Evolutionary conservation across 2,329 filamentous ascomycete genomes (phyloP).

Genomic region (Arthrobotrys iridis): DNA sequence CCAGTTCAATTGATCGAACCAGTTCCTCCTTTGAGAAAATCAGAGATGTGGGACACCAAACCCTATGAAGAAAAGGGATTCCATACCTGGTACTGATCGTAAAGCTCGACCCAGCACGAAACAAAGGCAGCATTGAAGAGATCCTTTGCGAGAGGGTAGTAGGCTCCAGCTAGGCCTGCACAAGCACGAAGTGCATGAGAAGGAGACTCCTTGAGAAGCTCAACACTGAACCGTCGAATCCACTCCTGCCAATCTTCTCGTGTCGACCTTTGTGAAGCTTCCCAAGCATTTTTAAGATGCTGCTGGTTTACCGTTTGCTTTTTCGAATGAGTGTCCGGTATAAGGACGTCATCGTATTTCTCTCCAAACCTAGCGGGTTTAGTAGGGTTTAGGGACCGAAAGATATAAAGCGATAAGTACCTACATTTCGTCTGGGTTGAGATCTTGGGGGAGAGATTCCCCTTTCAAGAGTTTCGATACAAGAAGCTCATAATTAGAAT

Average conservation of each 20-base stretch:
- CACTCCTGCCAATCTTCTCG: slow-evolving; percentile 99
- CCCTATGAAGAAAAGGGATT: background rate
- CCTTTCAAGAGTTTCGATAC: slow-evolving; percentile 93
- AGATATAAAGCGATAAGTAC: background rate
- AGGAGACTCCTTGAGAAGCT: slow-evolving; percentile 91
- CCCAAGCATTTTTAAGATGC: slow-evolving; percentile 96
- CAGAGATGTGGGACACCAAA: background rate
- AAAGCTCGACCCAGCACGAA: slow-evolving; percentile 97
- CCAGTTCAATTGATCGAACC: slow-evolving; percentile 92
- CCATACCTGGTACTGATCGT: slow-evolving; percentile 82
- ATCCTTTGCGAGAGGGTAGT: slow-evolving; percentile 88
- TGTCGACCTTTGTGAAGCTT: slow-evolving; percentile 94
- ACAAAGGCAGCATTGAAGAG: slow-evolving; percentile 99
- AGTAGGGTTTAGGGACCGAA: background rate
- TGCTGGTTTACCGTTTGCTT: slow-evolving; percentile 98
- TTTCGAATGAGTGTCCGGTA: slow-evolving; percentile 86
- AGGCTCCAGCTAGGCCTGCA: slow-evolving; percentile 87
- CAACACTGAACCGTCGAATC: slow-evolving; percentile 96
- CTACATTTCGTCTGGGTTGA: slow-evolving; percentile 77
- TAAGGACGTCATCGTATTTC: slow-evolving; percentile 79
- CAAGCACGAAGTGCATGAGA: slow-evolving; percentile 95
- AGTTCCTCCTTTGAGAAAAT: slow-evolving; percentile 74
- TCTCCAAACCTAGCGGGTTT: slow-evolving; percentile 70
- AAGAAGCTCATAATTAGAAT: slow-evolving; percentile 90
- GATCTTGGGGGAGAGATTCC: slow-evolving; percentile 91